Evolutionary conservation across 345 rosid genomes (phyloP).

Genomic region (Triadica sebifera): DNA sequence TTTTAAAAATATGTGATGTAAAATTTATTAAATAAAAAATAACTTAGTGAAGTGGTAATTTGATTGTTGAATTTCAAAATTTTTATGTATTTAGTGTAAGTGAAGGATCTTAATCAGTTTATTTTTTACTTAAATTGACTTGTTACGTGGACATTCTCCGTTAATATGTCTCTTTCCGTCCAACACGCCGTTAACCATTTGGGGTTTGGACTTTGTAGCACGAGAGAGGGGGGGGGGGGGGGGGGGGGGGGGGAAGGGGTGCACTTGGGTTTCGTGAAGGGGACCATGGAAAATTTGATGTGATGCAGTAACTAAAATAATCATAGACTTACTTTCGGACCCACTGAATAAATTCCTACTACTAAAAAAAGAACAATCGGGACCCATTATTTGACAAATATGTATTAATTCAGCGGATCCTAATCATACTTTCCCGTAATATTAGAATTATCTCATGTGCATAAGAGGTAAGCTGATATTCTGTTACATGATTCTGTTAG

Average conservation of each 20-base stretch:
- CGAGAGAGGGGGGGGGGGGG: no score
- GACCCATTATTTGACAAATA: background rate
- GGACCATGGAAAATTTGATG: slow-evolving; percentile 30
- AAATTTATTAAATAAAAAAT: no score
- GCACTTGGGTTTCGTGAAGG: slow-evolving; percentile 32
- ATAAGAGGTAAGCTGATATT: background rate
- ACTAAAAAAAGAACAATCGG: background rate
- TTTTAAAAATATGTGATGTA: no score
- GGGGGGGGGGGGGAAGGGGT: slow-evolving; percentile 4
- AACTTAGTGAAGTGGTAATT: no score
- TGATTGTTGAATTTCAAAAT: no score
- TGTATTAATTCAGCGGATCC: background rate
- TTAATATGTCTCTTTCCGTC: slow-evolving; percentile 29
- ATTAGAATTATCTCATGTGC: background rate
- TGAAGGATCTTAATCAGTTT: no score
- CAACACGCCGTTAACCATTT: slow-evolving; percentile 32
- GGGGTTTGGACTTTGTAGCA: background rate
- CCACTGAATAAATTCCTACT: background rate
- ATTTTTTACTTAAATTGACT: slow-evolving; percentile 7
- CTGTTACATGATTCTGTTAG: slow-evolving; percentile 2
- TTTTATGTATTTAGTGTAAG: no score
- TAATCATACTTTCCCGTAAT: background rate
- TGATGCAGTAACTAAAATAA: slow-evolving; percentile 26
- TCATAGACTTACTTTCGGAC: background rate
- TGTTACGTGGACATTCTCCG: background rate